Evolutionary conservation across 2,329 filamentous ascomycete genomes (phyloP), one percentile per base, ranked within the genome.

Genomic region (Neonectria faginata): DNA sequence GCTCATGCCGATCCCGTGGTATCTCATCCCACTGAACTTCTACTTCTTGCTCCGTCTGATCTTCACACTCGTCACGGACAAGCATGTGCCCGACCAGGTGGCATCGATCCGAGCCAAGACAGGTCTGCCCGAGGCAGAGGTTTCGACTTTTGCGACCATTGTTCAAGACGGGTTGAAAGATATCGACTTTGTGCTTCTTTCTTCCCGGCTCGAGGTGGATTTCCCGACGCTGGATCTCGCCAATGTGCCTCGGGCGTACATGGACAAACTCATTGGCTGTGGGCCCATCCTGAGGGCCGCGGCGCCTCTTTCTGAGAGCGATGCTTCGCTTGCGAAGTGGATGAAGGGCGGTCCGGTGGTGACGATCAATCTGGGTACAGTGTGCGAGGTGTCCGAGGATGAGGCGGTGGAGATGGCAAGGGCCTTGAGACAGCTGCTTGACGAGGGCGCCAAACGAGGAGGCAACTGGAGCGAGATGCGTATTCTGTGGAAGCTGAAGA

Each of bases 401-500:
- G 59, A 62, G 5, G 59, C 59, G 1, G 18, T 52, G 10, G 59
- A 62, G 9, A 62, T 62, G 59, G 59, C 59, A 14, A n/a, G 31
- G 22, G 44, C 58, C 5, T 44, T 56, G 8, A 29, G 58, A 2
- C 5, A 36, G 6, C 45, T 57, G 16, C 50, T 62, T 16, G 58
- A 48, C 25, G 18, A 57, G 7, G 53, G 33, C 3, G 29, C 22
- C 41, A 12, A 22, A 42, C 16, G 41, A 27, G 36, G 42, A 12
- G 29, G 29, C 14, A 33, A 27, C 18, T 18, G 22, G 45, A 33
- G 25, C 1, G 25, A 51, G 14, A 20, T 62, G 2, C 59, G 51
- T 25, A 52, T 62, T 16, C 14, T 62, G 39, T 62, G 59, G 59
- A 62, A 62, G 20, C 25, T 62, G 5, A 61, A 61, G 44, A 27